These are phyloP conservation scores for Gaeumannomyces tritici DNA, from an alignment of 2,329 filamentous ascomycete genomes.

Conservation along the genomic window DNA sequence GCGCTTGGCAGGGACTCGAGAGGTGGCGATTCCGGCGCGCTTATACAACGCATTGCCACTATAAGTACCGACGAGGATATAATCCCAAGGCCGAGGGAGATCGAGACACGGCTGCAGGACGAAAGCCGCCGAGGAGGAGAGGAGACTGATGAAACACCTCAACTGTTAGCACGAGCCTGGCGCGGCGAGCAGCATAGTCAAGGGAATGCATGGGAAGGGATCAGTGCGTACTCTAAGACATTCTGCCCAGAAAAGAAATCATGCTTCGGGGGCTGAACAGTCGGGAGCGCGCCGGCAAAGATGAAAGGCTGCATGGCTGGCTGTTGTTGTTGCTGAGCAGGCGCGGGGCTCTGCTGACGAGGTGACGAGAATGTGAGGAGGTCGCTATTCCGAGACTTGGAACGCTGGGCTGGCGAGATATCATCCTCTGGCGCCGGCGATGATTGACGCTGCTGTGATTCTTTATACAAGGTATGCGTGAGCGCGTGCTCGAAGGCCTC, in stretches of 20 bases:
- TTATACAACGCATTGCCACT: neutral
- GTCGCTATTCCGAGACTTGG: neutral
- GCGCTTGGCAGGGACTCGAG: neutral
- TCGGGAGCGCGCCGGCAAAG: neutral
- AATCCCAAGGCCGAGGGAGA: neutral
- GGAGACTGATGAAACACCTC: neutral
- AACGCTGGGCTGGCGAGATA: neutral
- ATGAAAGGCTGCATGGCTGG: neutral
- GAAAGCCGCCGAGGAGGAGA: no score
- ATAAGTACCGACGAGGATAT: neutral
- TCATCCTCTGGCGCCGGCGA: neutral
- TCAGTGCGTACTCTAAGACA: no score
- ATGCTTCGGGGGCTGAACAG: neutral
- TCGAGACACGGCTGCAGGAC: no score
- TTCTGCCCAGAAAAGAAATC: neutral
- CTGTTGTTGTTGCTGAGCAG: neutral
- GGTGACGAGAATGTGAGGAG: neutral
- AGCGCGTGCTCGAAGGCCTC: conserved; percentile 1
- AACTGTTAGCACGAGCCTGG: neutral
- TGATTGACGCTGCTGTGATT: neutral
- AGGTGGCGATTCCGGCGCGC: neutral
- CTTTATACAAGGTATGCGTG: neutral
- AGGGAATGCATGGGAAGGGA: no score
- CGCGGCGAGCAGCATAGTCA: neutral
- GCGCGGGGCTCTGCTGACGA: neutral